Conservation (phyloP, 352 stramenopile genomes). For the Pythium scleroteichum region DNA sequence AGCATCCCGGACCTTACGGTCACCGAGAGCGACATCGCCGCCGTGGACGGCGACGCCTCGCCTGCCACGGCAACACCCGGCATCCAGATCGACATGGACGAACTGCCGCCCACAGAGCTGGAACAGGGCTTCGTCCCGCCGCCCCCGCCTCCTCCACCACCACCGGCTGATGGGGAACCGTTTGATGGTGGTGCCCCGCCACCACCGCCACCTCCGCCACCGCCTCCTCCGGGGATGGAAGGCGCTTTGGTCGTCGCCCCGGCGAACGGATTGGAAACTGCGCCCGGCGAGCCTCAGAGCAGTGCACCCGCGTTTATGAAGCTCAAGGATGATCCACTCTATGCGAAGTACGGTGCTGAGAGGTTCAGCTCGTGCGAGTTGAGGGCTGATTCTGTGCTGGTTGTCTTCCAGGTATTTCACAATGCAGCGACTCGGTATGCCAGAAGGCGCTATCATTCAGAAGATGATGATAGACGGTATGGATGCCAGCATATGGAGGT, state of each 20-base stretch:
- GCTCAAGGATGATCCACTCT: constrained; percentile 80
- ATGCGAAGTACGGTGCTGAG: constrained; percentile 52
- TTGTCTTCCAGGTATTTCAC: constrained; percentile 64
- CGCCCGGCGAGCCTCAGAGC: constrained; percentile 26
- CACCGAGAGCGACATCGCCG: constrained; percentile 58
- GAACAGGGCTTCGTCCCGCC: constrained; percentile 26
- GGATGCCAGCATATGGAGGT: constrained; percentile 58
- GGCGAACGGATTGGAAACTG: constrained; percentile 30
- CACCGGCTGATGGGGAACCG: constrained; percentile 20
- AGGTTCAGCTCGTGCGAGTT: background rate
- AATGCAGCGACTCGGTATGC: constrained; percentile 74
- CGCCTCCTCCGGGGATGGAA: constrained; percentile 29
- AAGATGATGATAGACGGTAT: constrained; percentile 83
- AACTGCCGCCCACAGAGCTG: constrained; percentile 52
- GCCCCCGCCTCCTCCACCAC: constrained; percentile 33
- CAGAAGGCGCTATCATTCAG: constrained; percentile 71
- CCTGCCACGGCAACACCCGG: constrained; percentile 26
- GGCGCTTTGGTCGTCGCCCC: constrained; percentile 37
- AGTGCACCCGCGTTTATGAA: constrained; percentile 56
- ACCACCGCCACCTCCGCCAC: constrained; percentile 47
- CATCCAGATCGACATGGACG: constrained; percentile 68
- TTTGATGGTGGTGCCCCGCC: constrained; percentile 22
- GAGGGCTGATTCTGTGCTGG: background rate
- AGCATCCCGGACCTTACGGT: constrained; percentile 79
- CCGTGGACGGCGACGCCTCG: constrained; percentile 35